Percentiles rank a stretch among this genome's conserved stretches.
Evolutionary conservation across 2,329 filamentous ascomycete genomes (phyloP).

Genomic region (Cercospora sp.): DNA sequence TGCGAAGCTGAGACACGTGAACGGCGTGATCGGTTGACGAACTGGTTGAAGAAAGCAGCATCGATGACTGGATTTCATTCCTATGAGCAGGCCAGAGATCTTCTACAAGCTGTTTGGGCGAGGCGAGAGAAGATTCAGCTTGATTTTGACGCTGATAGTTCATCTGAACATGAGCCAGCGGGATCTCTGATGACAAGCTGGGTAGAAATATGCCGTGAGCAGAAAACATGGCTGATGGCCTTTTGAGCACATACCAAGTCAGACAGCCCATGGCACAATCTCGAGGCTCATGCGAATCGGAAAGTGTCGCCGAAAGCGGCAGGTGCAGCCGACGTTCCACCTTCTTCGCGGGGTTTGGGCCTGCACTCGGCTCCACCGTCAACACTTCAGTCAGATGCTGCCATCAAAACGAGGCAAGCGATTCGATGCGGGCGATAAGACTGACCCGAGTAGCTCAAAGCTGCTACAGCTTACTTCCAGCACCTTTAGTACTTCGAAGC

Average conservation of each 20-base stretch:
- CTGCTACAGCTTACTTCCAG: neutral
- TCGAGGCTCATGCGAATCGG: neutral
- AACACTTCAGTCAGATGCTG: neutral
- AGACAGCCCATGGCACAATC: neutral
- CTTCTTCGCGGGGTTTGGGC: neutral
- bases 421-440: neutral
- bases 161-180: neutral
- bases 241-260: constrained; percentile 5
- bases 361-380: neutral
- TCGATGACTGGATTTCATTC: constrained; percentile 9
- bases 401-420: neutral
- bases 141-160: neutral
- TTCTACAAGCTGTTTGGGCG: constrained; percentile 7
- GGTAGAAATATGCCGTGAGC: constrained; percentile 15
- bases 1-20: constrained; percentile 39
- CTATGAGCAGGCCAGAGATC: constrained; percentile 12
- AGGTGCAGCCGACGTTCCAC: constrained; percentile 2
- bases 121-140: constrained; percentile 1
- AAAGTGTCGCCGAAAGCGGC: neutral
- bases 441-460: neutral
- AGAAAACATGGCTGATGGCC: constrained; percentile 16
- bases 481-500: neutral
- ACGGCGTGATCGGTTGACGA: constrained; percentile 1
- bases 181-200: neutral
- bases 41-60: constrained; percentile 11